Base-by-base conservation (phyloP, 768 basidiomycete genomes). In the Suillus sp. region DNA sequence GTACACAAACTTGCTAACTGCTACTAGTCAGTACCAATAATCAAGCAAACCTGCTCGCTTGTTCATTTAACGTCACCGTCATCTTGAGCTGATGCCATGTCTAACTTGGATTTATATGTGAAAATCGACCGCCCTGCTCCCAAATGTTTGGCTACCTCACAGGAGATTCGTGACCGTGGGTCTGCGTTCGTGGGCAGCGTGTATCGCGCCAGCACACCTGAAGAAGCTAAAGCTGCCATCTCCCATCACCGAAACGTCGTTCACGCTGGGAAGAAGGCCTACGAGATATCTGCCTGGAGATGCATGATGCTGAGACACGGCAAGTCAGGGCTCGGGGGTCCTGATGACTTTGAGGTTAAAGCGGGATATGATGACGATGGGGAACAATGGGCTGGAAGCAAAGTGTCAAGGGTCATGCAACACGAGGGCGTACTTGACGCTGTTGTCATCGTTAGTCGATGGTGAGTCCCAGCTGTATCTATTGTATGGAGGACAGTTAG, bases 231-330 rank as follows among this genome's bases (percentile, higher is more conserved):
- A 57, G 73, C 76, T 30, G 79, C 79, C 43, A 74, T 85, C 45
- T 77, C 81, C 37, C 81, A 90, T 65, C 73, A 89, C 47, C 83
- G 82, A 64, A 73, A 85, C 61, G 82, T 88, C 47, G 72, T 86
- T 1, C 90, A 92, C 68, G 80, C 78, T 5, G 65, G 79, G 40
- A 85, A 82, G 47, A 84, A 83, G 13, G 88, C 89, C 0, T 89
- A 92, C 66, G 87, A 91, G 70, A 90, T 95, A 50, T 79, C 82
- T 43, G 93, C 91, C 6, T 95, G 89, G 88, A 79, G 93, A 38
- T 88, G 86, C 68, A 91, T 95, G 88, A 81, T 81, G 0, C 75
- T 90, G 61, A 91, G 87, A 73, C 69, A 78, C 13, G 90, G 88
- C 3, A 79, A 78, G 55, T 86, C 82, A 3, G 93, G 93, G 1